phyloP scores from a whole-genome alignment of 441 rosid species.

The Francoa sonchifolia region DNA sequence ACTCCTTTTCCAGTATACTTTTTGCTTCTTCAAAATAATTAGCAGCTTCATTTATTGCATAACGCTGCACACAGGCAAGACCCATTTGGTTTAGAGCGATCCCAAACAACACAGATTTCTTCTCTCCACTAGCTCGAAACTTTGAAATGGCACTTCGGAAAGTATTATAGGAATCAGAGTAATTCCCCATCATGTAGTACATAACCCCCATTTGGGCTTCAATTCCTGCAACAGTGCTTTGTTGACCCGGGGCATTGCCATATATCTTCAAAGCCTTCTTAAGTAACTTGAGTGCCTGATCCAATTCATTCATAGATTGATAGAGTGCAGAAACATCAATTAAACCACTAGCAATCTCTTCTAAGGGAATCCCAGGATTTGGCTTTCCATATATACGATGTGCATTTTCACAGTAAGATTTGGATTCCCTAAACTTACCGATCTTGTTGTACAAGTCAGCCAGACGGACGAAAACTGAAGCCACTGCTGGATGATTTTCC shows the following conservation, averaged over 20 bases:
- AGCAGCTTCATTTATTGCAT: too few species aligned
- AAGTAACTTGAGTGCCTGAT: conserved; percentile 23
- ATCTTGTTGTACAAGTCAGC: conserved; percentile 26
- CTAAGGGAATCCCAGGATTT: conserved; percentile 14
- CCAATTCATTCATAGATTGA: conserved; percentile 24
- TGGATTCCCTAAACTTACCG: conserved; percentile 27
- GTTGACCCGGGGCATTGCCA: conserved; percentile 21
- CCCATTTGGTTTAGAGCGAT: too few species aligned
- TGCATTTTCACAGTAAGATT: conserved; percentile 29
- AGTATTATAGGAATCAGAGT: too few species aligned
- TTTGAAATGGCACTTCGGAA: too few species aligned
- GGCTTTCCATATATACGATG: conserved; percentile 24
- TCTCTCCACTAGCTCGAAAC: too few species aligned
- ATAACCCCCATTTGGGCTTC: conserved; percentile 35
- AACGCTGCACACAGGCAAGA: too few species aligned
- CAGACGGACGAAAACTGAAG: conserved; percentile 10
- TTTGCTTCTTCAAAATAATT: too few species aligned
- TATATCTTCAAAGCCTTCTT: conserved; percentile 21
- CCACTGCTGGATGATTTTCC: conserved; percentile 1
- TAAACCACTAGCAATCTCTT: conserved; percentile 27
- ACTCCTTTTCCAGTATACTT: too few species aligned
- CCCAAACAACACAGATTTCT: too few species aligned
- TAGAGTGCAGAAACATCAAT: conserved; percentile 26
- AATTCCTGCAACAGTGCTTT: conserved; percentile 25
- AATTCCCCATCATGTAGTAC: conserved; percentile 26